Base-by-base conservation (phyloP, 495 filamentous ascomycete species). In the Aspergillus avenaceus region DNA sequence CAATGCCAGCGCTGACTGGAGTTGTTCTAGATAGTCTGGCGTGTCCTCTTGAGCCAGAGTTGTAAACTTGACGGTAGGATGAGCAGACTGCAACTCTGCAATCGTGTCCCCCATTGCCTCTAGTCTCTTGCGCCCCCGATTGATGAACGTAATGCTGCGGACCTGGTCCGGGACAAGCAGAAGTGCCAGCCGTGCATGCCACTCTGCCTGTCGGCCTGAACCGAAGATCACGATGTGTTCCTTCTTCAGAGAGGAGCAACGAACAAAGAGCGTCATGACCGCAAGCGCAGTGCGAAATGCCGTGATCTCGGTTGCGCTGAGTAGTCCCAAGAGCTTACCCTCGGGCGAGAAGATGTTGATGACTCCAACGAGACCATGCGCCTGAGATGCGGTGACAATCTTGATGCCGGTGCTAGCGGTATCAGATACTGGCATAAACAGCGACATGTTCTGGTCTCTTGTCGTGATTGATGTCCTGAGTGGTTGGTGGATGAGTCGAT, bases 251-350 rank as follows among this genome's bases (percentile, higher is more conserved):
- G 53, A 41, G 8, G 69, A 60, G 31, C 71, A 68, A 18, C 91
- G 84, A 27, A 81, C 81, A 32, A 78, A 78, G 2, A 96, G 74
- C 0, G 95, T 80, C 63, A 90, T 84, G 11, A 86, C 81, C 2
- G 88, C 86, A 8, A 97, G 78, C 0, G 93, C 93, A 2, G 93
- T 97, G 55, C 93, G 88, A 69, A 97, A 98, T 5, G 90, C 91
- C 2, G 93, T 97, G 8, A 97, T 67, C 46, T 91, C 87, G 52
- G 83, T 80, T 21, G 93, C 93, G 60, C 90, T 86, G 32, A 98
- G 70, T 44, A 97, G 78, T 18, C 88, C 93, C 12, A 84, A 71
- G 1, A 91, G 83, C 6, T 73, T 68, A 48, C 93, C 92, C 7
- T 77, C 58, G 8, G 78, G 72, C 50, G 76, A 77, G 55, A 95